Conservation (phyloP, 805 yeast genomes). For the Nakazawaea ambrosiae region DNA sequence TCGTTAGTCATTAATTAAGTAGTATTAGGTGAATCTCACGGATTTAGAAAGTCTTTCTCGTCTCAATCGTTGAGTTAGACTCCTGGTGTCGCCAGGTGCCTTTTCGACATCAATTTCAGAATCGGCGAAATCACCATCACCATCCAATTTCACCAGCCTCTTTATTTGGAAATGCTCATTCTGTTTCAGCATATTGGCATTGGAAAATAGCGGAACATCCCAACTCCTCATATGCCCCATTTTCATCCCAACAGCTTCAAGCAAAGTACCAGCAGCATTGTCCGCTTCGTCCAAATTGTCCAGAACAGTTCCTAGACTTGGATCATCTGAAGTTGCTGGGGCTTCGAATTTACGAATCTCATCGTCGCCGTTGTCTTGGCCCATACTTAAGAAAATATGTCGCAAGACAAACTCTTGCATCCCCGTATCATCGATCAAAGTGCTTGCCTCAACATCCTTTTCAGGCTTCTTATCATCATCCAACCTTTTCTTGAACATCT, state of each 20-base stretch:
- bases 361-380: slow-evolving; percentile 13
- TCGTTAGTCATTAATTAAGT: slow-evolving; percentile 11
- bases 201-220: slow-evolving; percentile 30
- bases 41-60: slow-evolving; percentile 5
- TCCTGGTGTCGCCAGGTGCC: background rate
- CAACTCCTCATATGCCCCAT: slow-evolving; percentile 17
- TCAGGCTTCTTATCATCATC: slow-evolving; percentile 14
- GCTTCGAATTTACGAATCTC: slow-evolving; percentile 33
- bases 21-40: slow-evolving; percentile 9
- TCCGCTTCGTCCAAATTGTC: slow-evolving; percentile 8
- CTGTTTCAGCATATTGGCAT: slow-evolving; percentile 21
- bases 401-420: slow-evolving; percentile 49
- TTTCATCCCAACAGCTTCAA: slow-evolving; percentile 18
- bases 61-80: slow-evolving; percentile 8
- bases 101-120: slow-evolving; percentile 4
- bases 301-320: slow-evolving; percentile 13
- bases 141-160: too few relatives aligned
- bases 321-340: slow-evolving; percentile 12
- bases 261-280: slow-evolving; percentile 16
- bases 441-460: slow-evolving; percentile 14
- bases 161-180: slow-evolving; percentile 14
- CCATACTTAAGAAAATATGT: slow-evolving; percentile 38
- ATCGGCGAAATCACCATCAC: background rate
- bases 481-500: slow-evolving; percentile 42
- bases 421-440: slow-evolving; percentile 51